Evolutionary conservation across 176 grass and related monocot species (phyloP).

Genomic region (Eleusine indica): DNA sequence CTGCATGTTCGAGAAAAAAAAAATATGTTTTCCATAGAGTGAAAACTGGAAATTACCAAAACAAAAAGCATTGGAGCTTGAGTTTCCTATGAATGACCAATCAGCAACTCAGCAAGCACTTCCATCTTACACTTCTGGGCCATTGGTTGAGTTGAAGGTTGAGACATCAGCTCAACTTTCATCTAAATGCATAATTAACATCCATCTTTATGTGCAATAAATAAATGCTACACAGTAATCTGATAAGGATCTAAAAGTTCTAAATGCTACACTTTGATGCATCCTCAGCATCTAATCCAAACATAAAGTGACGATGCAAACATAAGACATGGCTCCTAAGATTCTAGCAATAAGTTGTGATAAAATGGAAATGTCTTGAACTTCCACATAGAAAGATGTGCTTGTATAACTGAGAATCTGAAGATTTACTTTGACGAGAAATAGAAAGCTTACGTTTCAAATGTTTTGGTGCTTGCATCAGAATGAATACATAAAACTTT

Average conservation of each 20-base stretch:
- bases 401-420: conserved; percentile 21
- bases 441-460: conserved; percentile 64
- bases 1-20: too few species aligned
- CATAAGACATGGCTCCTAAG: conserved; percentile 20
- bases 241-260: conserved; percentile 21
- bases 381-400: neutral
- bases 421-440: conserved; percentile 19
- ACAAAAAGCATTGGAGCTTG: neutral
- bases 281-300: neutral
- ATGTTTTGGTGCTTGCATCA: conserved; percentile 31
- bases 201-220: neutral
- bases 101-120: neutral
- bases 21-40: neutral
- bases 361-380: neutral
- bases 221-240: conserved; percentile 12
- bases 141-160: neutral
- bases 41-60: conserved; percentile 12
- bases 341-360: conserved; percentile 14
- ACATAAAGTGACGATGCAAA: neutral
- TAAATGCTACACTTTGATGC: conserved; percentile 8
- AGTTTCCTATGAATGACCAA: conserved; percentile 27
- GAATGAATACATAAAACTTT: conserved; percentile 50
- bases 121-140: neutral
- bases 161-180: neutral
- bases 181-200: conserved; percentile 10